Conservation (phyloP, 768 basidiomycete species). For the Lactifluus pinguis region DNA sequence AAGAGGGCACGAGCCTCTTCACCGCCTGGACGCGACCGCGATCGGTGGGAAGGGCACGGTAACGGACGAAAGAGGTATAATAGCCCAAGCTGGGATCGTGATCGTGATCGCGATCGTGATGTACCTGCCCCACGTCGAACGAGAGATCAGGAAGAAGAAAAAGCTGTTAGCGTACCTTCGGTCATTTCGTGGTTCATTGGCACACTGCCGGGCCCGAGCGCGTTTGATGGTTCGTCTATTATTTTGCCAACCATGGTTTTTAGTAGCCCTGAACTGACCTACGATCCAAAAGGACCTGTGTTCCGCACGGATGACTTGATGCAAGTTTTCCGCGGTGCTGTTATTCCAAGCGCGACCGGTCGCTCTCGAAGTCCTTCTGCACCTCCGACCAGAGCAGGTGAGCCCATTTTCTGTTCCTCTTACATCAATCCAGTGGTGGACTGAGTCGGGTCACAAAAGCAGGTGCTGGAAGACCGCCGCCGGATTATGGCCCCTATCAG, state of each 20-base stretch:
- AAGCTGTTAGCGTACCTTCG: slow-evolving; percentile 28
- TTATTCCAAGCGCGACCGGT: slow-evolving; percentile 57
- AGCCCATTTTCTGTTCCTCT: slow-evolving; percentile 15
- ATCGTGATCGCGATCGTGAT: slow-evolving; percentile 39
- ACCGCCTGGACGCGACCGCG: slow-evolving; percentile 43
- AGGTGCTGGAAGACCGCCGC: slow-evolving; percentile 68
- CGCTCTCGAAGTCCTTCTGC: slow-evolving; percentile 45
- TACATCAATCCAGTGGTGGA: background rate
- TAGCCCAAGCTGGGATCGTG: slow-evolving; percentile 38
- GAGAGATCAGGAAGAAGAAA: slow-evolving; percentile 41
- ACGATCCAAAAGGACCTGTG: slow-evolving; percentile 57
- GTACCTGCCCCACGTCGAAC: slow-evolving; percentile 29
- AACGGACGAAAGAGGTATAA: slow-evolving; percentile 32
- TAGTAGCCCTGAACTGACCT: background rate
- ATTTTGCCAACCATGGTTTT: slow-evolving; percentile 5
- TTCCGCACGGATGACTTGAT: slow-evolving; percentile 88
- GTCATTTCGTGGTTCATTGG: slow-evolving; percentile 82
- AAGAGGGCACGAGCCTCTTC: slow-evolving; percentile 40
- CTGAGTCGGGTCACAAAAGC: slow-evolving; percentile 1
- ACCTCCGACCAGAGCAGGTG: slow-evolving; percentile 37
- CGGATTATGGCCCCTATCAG: slow-evolving; percentile 81
- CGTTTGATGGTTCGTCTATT: slow-evolving; percentile 70
- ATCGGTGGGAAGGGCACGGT: slow-evolving; percentile 31
- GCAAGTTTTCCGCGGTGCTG: slow-evolving; percentile 72
- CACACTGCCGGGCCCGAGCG: slow-evolving; percentile 55